Evolutionary conservation across 768 basidiomycete species (phyloP).

Genomic region (Inosperma sp.): DNA sequence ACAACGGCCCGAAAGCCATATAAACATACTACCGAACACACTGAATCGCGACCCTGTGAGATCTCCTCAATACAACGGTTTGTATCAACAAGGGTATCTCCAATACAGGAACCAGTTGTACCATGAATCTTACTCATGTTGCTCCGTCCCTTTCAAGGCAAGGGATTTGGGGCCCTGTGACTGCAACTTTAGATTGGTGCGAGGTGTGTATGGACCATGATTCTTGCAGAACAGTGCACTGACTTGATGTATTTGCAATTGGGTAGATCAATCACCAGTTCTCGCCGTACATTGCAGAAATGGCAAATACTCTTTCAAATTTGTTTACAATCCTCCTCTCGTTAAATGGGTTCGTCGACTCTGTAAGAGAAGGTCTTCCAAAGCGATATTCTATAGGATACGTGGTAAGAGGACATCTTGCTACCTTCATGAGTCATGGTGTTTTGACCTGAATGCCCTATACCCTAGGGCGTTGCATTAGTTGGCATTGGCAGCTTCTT

Average conservation of each 20-base stretch:
- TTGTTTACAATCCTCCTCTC: constrained; percentile 54
- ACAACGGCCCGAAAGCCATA: no score
- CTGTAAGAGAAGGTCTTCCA: constrained; percentile 35
- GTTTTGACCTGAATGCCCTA: no score
- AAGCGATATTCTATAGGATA: constrained; percentile 41
- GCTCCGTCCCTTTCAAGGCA: constrained; percentile 32
- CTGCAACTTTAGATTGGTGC: constrained; percentile 72
- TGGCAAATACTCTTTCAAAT: constrained; percentile 72
- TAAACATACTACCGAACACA: no score
- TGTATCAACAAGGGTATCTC: neutral
- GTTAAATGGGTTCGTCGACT: constrained; percentile 41
- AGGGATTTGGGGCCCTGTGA: constrained; percentile 60
- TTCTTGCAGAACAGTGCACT: neutral
- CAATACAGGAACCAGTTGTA: neutral
- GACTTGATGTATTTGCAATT: neutral
- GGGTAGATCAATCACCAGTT: constrained; percentile 76
- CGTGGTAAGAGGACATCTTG: constrained; percentile 28
- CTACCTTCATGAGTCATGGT: neutral
- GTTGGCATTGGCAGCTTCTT: constrained; percentile 75
- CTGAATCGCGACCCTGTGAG: no score
- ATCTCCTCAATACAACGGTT: neutral
- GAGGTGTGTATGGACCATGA: constrained; percentile 41
- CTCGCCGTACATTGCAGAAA: constrained; percentile 72
- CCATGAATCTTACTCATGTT: constrained; percentile 35
- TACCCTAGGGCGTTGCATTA: constrained; percentile 53